Evolutionary conservation across 768 basidiomycete genomes (phyloP), one percentile per base, ranked within the genome.

Genomic region (Russula brevipes): DNA sequence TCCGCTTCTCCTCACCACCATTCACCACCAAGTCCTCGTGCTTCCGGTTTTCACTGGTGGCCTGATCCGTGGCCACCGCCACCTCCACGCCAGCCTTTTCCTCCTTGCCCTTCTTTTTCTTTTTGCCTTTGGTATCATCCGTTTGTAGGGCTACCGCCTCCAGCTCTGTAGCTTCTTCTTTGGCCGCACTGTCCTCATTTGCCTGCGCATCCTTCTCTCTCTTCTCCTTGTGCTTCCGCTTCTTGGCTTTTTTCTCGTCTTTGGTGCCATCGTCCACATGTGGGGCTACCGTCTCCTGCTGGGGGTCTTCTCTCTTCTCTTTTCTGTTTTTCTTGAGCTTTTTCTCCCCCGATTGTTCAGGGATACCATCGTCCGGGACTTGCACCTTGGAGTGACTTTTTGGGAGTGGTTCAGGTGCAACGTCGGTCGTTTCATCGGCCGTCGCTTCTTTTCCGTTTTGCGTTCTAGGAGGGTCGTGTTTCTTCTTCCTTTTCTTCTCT

Each of bases 401-500:
- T 24, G 41, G 45, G 39, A 41, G 56, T 17, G 39, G 41, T 49
- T 54, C 38, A 6, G 45, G 8, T 5, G n/a, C 47, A 51, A 42
- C 12, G 30, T 47, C 10, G 16, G 19, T 51, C 4, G 54, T 14
- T 53, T 54, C 44, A 39, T 56, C 50, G 30, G 52, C 17, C 10
- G 39, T 9, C 2, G 12, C 44, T 4, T 52, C 54, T 9, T 64
- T 66, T 7, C 47, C 51, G 51, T 67, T 67, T 46, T 65, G 72
- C 63, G 71, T 66, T 4, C 61, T 66, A 38, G 14, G 57, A 51
- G 52, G 65, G 59, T 68, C 70, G 45, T 65, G 72, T 64, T 72
- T 76, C 55, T 77, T 79, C 63, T 74, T 78, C 44, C 68, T 70
- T 64, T 71, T 70, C 66, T 65, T 64, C 65, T 68, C 41, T 57